Conservation (phyloP, 768 basidiomycete species). For the Tylopilus sp. region DNA sequence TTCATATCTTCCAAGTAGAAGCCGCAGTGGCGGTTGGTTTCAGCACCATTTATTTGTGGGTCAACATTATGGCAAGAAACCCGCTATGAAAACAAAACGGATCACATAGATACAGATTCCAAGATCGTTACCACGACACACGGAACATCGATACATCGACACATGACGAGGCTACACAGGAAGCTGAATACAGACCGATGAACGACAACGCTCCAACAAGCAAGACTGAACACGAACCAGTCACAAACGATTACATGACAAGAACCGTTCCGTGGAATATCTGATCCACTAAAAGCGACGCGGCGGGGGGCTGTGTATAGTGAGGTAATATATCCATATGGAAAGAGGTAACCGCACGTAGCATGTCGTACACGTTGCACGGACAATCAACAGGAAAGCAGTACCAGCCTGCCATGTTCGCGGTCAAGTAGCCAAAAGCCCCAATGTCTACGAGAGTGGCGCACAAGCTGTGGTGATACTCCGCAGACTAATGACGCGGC, state of each 20-base stretch:
- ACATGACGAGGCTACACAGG: not conserved
- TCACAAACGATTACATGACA: not conserved
- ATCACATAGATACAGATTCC: no score
- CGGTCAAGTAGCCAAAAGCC: not conserved
- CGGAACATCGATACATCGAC: not conserved
- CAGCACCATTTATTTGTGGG: no score
- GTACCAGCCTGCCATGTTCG: slow-evolving; percentile 9
- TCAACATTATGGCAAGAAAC: not conserved
- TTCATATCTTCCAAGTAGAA: no score
- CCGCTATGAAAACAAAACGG: no score
- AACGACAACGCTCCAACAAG: not conserved
- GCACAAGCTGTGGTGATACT: slow-evolving; percentile 2
- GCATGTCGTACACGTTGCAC: not conserved
- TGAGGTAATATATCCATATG: slow-evolving; percentile 8
- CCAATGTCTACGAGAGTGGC: not conserved
- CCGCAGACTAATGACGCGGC: not conserved
- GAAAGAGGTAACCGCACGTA: not conserved
- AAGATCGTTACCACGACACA: no score
- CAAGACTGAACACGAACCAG: not conserved
- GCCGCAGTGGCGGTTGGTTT: no score
- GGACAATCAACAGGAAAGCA: slow-evolving; percentile 2
- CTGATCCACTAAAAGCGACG: slow-evolving; percentile 1
- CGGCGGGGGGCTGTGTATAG: not conserved
- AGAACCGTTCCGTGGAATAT: slow-evolving; percentile 4
- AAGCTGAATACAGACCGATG: slow-evolving; percentile 3